phyloP scores from a whole-genome alignment of 768 basidiomycete genomes.

The Rhizopogon vulgaris region DNA sequence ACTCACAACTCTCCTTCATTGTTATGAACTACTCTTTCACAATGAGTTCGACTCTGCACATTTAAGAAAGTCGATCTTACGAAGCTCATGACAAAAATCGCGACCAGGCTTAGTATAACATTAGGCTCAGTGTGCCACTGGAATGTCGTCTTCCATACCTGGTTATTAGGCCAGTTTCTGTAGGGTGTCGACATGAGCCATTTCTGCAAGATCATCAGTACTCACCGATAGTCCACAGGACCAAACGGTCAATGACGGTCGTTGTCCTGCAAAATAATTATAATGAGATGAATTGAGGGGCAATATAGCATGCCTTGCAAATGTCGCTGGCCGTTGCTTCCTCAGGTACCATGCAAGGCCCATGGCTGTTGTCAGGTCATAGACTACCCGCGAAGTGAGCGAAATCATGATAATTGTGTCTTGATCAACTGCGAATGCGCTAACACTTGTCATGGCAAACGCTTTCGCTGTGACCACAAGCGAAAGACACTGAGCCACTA shows the following conservation, averaged over 20 bases:
- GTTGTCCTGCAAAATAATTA: not conserved
- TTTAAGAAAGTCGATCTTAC: not conserved
- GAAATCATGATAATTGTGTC: not conserved
- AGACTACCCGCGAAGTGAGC: not conserved
- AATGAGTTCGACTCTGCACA: not conserved
- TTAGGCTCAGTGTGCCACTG: not conserved
- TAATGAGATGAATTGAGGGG: not conserved
- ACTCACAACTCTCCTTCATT: not conserved
- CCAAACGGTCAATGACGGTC: not conserved
- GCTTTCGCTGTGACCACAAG: not conserved
- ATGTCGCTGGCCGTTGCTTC: not conserved
- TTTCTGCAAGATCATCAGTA: not conserved
- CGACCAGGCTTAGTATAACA: not conserved
- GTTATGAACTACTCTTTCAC: not conserved
- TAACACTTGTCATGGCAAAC: not conserved
- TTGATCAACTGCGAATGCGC: not conserved
- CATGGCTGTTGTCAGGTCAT: not conserved
- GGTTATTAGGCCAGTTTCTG: constrained; percentile 2
- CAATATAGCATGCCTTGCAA: not conserved
- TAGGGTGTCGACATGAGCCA: not conserved
- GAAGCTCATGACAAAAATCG: not conserved
- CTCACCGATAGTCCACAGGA: constrained; percentile 2
- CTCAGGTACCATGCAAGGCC: not conserved
- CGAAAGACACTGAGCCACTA: not conserved
- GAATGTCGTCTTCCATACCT: not conserved